These are phyloP conservation scores for Mycena rebaudengoi DNA, from an alignment of 768 basidiomycete species.

Conservation along the genomic window DNA sequence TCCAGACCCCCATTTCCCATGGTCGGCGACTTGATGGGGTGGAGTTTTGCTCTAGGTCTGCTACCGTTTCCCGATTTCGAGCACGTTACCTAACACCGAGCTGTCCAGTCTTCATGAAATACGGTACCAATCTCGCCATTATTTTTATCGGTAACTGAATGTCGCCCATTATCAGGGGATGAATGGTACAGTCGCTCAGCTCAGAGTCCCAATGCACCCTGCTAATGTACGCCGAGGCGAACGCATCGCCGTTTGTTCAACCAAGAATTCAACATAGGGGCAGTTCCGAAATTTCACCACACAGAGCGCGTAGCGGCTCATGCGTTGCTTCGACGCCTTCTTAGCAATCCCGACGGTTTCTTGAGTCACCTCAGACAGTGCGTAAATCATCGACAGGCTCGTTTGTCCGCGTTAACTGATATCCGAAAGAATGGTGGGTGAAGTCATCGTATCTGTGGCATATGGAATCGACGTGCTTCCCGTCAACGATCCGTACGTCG, in stretches of 20 bases:
- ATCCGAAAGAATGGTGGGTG: conserved; percentile 28
- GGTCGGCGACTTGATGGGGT: conserved; percentile 16
- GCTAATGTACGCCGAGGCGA: background rate
- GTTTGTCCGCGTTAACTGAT: background rate
- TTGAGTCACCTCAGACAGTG: conserved; percentile 1
- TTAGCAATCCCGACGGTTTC: conserved; percentile 7
- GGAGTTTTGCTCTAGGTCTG: conserved; percentile 2
- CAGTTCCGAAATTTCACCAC: background rate
- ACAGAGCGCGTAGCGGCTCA: conserved; percentile 7
- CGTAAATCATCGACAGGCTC: background rate
- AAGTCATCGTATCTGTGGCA: conserved; percentile 37
- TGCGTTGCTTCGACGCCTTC: conserved; percentile 16
- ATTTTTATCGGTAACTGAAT: background rate
- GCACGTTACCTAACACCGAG: background rate
- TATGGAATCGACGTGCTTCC: conserved; percentile 42
- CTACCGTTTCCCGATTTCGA: background rate
- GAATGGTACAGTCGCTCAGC: background rate
- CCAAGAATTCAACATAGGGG: background rate
- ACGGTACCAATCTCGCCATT: background rate
- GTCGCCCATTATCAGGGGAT: background rate
- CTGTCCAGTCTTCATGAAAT: background rate
- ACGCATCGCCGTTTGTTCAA: conserved; percentile 6
- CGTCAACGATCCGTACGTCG: conserved; percentile 41
- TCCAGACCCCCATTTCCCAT: conserved; percentile 8
- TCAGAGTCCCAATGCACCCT: background rate